Conservation (phyloP, 805 yeast species). For the Limtongozyma cylindracea region DNA sequence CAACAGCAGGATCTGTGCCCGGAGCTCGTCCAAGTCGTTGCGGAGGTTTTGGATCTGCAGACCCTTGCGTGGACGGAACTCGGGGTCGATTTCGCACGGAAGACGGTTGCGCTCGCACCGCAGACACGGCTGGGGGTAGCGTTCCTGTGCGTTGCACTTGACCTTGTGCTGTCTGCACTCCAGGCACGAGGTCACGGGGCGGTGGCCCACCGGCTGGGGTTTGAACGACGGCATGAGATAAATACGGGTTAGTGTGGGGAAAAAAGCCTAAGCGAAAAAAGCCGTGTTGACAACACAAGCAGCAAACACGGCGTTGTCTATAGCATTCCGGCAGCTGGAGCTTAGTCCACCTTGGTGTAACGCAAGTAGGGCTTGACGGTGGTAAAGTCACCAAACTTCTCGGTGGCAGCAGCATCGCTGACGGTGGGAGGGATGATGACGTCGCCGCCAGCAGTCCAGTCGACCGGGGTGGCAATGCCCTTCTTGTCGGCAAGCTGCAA, state of each 20-base stretch:
- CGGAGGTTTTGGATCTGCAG: conserved; percentile 67
- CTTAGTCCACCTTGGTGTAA: conserved; percentile 12
- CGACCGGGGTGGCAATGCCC: conserved; percentile 43
- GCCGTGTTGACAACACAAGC: background rate
- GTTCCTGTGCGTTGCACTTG: conserved; percentile 73
- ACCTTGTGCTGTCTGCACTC: conserved; percentile 90
- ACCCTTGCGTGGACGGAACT: conserved; percentile 77
- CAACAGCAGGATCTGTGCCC: conserved; percentile 41
- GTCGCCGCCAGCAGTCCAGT: conserved; percentile 55
- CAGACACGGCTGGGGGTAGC: conserved; percentile 60
- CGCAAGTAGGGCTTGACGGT: conserved; percentile 38
- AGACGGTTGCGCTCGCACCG: conserved; percentile 63
- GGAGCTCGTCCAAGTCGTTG: conserved; percentile 65
- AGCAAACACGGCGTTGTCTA: no score
- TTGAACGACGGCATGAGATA: background rate
- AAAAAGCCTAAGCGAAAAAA: conserved; percentile 1
- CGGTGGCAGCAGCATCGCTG: conserved; percentile 30
- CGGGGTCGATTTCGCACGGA: conserved; percentile 75
- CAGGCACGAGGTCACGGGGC: conserved; percentile 85
- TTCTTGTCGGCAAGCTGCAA: conserved; percentile 36
- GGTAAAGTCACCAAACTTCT: conserved; percentile 34
- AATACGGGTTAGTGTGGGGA: conserved; percentile 1
- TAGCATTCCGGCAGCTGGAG: background rate
- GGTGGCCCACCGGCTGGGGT: conserved; percentile 6
- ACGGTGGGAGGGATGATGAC: conserved; percentile 49